Evolutionary conservation across 2,329 filamentous ascomycete species (phyloP).

Genomic region (Hirsutella minnesotensis): DNA sequence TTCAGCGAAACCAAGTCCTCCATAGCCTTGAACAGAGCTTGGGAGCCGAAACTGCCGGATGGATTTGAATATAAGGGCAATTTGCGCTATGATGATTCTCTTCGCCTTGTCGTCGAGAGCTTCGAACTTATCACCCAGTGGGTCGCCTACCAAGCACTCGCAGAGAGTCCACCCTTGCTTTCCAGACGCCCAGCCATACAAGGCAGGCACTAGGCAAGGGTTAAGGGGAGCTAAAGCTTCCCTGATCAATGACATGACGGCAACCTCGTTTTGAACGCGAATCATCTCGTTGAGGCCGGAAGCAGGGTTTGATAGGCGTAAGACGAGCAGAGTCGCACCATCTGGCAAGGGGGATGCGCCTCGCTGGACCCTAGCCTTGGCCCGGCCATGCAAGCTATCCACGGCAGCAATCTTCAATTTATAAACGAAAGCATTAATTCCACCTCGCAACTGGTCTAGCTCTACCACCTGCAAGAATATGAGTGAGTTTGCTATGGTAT

Average conservation of each 20-base stretch:
- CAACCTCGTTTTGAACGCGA: conserved; percentile 1
- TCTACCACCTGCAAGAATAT: too few relatives aligned
- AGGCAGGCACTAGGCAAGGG: too few relatives aligned
- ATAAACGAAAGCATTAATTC: too few relatives aligned
- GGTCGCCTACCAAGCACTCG: not conserved
- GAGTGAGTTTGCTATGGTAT: too few relatives aligned
- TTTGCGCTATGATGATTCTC: not conserved
- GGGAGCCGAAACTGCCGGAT: not conserved
- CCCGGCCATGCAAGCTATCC: not conserved
- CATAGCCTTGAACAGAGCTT: not conserved
- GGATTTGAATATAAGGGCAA: not conserved
- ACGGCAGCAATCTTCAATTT: not conserved
- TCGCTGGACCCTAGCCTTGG: not conserved
- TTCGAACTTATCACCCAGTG: not conserved
- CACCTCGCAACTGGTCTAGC: too few relatives aligned
- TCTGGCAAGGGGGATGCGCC: not conserved
- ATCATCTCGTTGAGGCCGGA: not conserved
- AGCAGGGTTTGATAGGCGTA: not conserved
- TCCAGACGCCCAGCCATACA: too few relatives aligned
- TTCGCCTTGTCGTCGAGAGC: not conserved
- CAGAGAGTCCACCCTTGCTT: not conserved
- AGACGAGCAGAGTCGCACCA: not conserved
- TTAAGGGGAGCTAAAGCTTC: not conserved
- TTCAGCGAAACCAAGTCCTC: not conserved
- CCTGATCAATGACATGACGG: not conserved